A percentile compares a stretch with the other conserved stretches of the same genome.
Conservation (phyloP, 768 basidiomycete species). For the Boletales sp. region DNA sequence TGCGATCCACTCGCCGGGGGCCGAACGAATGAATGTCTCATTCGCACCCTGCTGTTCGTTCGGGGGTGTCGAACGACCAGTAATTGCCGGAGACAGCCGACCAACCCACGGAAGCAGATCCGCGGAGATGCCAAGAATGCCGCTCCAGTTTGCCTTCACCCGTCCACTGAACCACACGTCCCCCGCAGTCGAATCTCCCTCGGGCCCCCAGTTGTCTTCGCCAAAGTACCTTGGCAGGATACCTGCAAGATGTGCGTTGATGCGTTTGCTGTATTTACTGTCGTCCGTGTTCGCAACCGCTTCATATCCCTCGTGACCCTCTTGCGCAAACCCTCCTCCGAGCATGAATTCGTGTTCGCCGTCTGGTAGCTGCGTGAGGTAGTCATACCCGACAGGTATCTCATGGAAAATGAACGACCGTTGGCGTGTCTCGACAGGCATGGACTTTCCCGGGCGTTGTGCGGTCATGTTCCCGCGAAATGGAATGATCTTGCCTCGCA, state of each 20-base stretch:
- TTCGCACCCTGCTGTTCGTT: background rate
- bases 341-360: constrained; percentile 55
- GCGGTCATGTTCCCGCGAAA: constrained; percentile 60
- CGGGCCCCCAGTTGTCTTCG: constrained; percentile 38
- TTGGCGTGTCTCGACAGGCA: constrained; percentile 32
- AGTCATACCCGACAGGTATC: constrained; percentile 47
- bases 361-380: constrained; percentile 59
- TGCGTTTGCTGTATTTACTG: constrained; percentile 24
- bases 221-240: constrained; percentile 55
- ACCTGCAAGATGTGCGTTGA: constrained; percentile 39
- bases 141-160: constrained; percentile 59
- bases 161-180: constrained; percentile 39
- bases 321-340: constrained; percentile 51
- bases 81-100: constrained; percentile 46
- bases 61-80: constrained; percentile 37
- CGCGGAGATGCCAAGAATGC: constrained; percentile 59
- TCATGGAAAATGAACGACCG: constrained; percentile 61
- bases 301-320: constrained; percentile 27
- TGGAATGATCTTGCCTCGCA: constrained; percentile 63
- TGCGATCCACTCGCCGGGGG: constrained; percentile 67
- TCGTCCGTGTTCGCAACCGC: constrained; percentile 42
- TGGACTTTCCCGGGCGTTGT: constrained; percentile 48
- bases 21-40: constrained; percentile 14
- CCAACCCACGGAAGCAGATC: constrained; percentile 74
- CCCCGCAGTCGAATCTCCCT: constrained; percentile 18